phyloP scores from a whole-genome alignment of 768 basidiomycete genomes.

The Kwoniella sp. region DNA sequence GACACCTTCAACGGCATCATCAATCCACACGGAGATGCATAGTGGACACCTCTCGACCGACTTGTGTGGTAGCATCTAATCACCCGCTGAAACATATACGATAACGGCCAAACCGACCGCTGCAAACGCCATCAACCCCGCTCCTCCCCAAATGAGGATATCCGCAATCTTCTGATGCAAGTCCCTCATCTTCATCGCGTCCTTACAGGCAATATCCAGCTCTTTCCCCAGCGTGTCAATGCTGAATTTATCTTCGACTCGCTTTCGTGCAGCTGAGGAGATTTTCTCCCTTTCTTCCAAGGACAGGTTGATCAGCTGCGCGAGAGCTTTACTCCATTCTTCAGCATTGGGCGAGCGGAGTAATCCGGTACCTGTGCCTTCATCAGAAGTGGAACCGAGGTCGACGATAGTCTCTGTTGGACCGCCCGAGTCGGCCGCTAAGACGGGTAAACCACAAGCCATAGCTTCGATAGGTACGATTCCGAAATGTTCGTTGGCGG shows the following conservation, averaged over 20 bases:
- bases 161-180: conserved; percentile 38
- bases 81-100: not conserved
- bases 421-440: conserved; percentile 81
- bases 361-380: conserved; percentile 74
- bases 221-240: conserved; percentile 61
- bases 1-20: not conserved
- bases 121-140: conserved; percentile 24
- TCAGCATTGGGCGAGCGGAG: conserved; percentile 66
- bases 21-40: not conserved
- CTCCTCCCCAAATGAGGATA: conserved; percentile 41
- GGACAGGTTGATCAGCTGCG: conserved; percentile 60
- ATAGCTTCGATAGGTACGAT: conserved; percentile 95
- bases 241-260: conserved; percentile 71
- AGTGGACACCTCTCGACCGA: too few species aligned
- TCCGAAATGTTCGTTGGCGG: conserved; percentile 93
- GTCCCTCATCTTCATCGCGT: conserved; percentile 42
- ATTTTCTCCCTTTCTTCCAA: conserved; percentile 60
- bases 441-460: conserved; percentile 83
- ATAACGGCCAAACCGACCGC: conserved; percentile 12
- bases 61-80: not conserved
- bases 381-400: conserved; percentile 33
- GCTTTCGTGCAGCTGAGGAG: conserved; percentile 62
- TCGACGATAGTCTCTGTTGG: conserved; percentile 84
- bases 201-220: conserved; percentile 46
- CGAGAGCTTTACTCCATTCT: conserved; percentile 71